Conservation (phyloP, 352 stramenopile species). For the Pythium biforme region DNA sequence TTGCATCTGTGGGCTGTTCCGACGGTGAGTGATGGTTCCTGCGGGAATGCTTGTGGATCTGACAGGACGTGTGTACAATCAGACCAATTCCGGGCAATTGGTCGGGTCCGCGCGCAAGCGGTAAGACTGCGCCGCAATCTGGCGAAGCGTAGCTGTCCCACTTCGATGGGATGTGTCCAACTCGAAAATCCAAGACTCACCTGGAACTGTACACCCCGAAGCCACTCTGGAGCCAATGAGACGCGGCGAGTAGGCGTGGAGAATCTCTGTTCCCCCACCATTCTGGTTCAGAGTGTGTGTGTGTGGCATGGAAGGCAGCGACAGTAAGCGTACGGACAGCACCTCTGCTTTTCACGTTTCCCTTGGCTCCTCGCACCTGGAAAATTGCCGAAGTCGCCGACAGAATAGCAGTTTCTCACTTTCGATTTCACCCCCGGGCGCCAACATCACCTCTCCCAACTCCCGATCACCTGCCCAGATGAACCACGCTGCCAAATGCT, state of each 20-base stretch:
- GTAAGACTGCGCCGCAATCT: neutral
- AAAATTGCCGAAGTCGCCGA: neutral
- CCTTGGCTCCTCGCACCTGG: no score
- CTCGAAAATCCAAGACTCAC: neutral
- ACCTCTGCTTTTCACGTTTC: no score
- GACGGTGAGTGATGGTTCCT: neutral
- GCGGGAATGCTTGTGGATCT: neutral
- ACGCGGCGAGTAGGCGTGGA: neutral
- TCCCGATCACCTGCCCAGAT: neutral
- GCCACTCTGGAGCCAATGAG: no score
- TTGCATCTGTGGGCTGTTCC: neutral
- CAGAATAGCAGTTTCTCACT: neutral
- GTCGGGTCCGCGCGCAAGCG: neutral
- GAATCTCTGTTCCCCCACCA: neutral
- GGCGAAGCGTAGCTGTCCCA: neutral
- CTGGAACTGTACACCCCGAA: neutral
- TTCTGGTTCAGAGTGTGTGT: neutral
- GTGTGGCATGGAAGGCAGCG: neutral
- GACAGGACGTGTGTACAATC: neutral
- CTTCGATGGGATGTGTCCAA: neutral
- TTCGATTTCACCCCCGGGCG: neutral
- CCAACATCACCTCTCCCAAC: neutral
- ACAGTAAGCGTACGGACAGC: no score
- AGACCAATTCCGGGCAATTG: neutral
- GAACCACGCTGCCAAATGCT: conserved; percentile 6